These are phyloP conservation scores for Mortierella sp. DNA, from an alignment of 371 early-diverging fungal species.

Conservation along the genomic window DNA sequence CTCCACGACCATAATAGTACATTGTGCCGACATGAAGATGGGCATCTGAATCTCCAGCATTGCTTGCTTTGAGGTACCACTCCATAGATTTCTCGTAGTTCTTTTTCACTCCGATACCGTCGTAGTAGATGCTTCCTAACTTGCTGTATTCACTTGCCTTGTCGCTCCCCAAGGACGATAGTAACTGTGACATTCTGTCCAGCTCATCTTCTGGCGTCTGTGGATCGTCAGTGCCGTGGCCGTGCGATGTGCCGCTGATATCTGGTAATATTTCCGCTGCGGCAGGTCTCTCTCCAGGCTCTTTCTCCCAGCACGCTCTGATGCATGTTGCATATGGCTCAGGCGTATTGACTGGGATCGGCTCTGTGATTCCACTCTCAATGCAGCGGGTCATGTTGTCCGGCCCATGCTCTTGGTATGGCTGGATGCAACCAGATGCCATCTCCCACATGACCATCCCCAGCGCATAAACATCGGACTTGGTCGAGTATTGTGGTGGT, in stretches of 20 bases:
- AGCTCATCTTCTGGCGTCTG: slow-evolving; percentile 55
- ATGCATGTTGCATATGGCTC: slow-evolving; percentile 11
- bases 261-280: slow-evolving; percentile 25
- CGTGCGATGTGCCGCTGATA: slow-evolving; percentile 64
- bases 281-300: slow-evolving; percentile 15
- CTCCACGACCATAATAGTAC: slow-evolving; percentile 30
- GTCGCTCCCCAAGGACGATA: slow-evolving; percentile 26
- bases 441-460: slow-evolving; percentile 40
- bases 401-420: slow-evolving; percentile 17
- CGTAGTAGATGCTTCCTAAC: slow-evolving; percentile 26
- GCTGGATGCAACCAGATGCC: slow-evolving; percentile 22
- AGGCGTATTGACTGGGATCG: slow-evolving; percentile 21
- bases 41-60: slow-evolving; percentile 15
- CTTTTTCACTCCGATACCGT: slow-evolving; percentile 72
- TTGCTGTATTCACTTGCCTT: slow-evolving; percentile 67
- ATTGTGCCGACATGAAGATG: slow-evolving; percentile 63
- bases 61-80: slow-evolving; percentile 22
- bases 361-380: slow-evolving; percentile 9
- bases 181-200: slow-evolving; percentile 1
- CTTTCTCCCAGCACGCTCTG: slow-evolving; percentile 12
- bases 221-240: slow-evolving; percentile 75
- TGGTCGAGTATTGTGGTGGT: slow-evolving; percentile 18
- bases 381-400: slow-evolving; percentile 11
- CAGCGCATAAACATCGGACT: slow-evolving; percentile 29
- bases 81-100: slow-evolving; percentile 59